Evolutionary conservation across 306 rosid species (phyloP), one percentile per base, ranked within the genome.

Genomic region (Macrotyloma uniflorum): DNA sequence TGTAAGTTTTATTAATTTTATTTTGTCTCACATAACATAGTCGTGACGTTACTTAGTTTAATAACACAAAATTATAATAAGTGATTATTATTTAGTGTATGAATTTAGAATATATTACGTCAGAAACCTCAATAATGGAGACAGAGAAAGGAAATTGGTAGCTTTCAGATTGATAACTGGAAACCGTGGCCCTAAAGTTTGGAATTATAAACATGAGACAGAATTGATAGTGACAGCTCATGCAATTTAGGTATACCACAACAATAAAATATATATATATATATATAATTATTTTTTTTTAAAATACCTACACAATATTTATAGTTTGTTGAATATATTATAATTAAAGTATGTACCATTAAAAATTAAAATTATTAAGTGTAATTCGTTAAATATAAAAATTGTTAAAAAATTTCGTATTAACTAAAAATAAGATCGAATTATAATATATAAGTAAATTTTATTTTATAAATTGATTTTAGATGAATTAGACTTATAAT

Each of bases 101-200:
- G 12, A 50, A 12, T 50, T 36, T 51, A 23, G 15, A 24, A 36
- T 5, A 2, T 65, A 10, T 38, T 38, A 47, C 5, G 20, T 45
- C 22, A 49, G 19, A 75, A 50, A 6, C 20, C 42, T 24, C 75
- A 81, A 85, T 85, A 78, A 85, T 81, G 50, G 50, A 75, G 73
- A 57, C 42, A 54, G 38, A 36, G 73, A 68, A 53, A 43, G 68
- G 57, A 50, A 30, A 32, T 4, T 43, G 53, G 63, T 63, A 72
- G 79, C 79, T 69, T 69, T 69, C 59, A 69, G 49, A 62, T 59
- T 19, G 79, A 83, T 46, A 42, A 38, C 11, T 46, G 2, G 85
- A 77, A 74, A 35, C 63, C 83, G 66, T 86, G 85, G 66, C 51
- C 75, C 54, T 61, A 32, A 86, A 84, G 90, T 68, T 70, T 80